Evolutionary conservation across 257 asterid species (phyloP), one percentile per base, ranked within the genome.

Genomic region (Galeopsis tetrahit): DNA sequence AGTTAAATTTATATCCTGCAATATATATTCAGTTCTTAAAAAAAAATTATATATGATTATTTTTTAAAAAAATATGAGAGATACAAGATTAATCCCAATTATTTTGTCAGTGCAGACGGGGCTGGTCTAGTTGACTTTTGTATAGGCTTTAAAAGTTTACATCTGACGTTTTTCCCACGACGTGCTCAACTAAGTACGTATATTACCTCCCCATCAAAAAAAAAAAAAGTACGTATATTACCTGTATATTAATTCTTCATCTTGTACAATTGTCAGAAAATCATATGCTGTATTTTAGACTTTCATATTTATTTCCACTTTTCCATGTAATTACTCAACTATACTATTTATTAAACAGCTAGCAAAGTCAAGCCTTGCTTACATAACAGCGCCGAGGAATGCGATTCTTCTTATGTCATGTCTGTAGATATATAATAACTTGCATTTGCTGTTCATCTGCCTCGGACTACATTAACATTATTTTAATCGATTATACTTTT

Each of bases 61-160:
- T n/a, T n/a, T n/a, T n/a, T n/a, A n/a, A n/a, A n/a, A n/a, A n/a
- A n/a, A n/a, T n/a, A n/a, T n/a, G n/a, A n/a, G n/a, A n/a, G n/a
- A n/a, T n/a, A n/a, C n/a, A n/a, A n/a, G n/a, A n/a, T n/a, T n/a
- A n/a, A n/a, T n/a, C n/a, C n/a, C n/a, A 21, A 68, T 49, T 43
- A 63, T 44, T 70, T 10, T 32, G n/a, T 43, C 6, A 39, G 15
- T 32, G 11, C 32, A 57, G 55, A 66, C 48, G 78, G 64, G 78
- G 10, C 53, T 59, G n/a, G 64, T 36, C 43, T 59, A 75, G 82
- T 82, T 87, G 90, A 85, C 90, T 75, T 72, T 49, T 61, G 7
- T 14, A 36, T 43, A 52, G 28, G 21, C 60, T 53, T 11, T 34
- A 53, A 15, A 52, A 53, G 59, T 13, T 52, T 10, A 66, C 74